Conservation (phyloP, 441 rosid genomes). For the Erysimum pusillum region DNA sequence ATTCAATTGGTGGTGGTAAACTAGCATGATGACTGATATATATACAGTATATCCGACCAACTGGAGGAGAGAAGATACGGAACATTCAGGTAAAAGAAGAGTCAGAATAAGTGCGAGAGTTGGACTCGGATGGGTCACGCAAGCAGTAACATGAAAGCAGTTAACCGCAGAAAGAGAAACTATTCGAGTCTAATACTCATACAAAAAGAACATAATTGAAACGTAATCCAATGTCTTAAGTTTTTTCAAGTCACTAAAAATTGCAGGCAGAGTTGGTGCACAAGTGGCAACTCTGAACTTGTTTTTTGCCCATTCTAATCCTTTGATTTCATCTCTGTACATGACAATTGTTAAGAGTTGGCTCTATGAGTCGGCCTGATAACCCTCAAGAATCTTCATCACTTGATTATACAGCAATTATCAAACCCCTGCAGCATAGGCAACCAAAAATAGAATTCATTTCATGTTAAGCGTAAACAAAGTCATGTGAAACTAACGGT, state of each 20-base stretch:
- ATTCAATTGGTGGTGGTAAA: not conserved
- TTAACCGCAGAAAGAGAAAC: not conserved
- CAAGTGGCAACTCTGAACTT: not conserved
- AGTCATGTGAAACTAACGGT: not conserved
- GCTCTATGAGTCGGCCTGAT: constrained; percentile 2
- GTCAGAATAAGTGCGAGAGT: not conserved
- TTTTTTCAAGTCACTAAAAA: constrained; percentile 1
- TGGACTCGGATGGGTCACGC: not conserved
- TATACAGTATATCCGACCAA: no score
- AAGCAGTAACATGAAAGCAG: not conserved
- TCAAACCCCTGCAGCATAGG: constrained; percentile 44
- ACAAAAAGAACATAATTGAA: constrained; percentile 15
- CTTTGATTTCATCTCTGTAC: constrained; percentile 34
- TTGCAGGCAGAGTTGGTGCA: constrained; percentile 14
- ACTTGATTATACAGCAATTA: constrained; percentile 11
- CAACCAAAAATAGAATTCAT: not conserved
- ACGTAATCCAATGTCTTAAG: constrained; percentile 29
- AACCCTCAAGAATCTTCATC: constrained; percentile 18
- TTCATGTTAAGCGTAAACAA: constrained; percentile 18
- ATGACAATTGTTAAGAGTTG: constrained; percentile 15
- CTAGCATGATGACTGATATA: not conserved
- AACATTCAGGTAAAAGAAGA: not conserved
- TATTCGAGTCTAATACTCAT: constrained; percentile 20
- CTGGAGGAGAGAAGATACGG: not conserved
- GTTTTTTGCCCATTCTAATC: not conserved